These are phyloP conservation scores for Brassica incana DNA, from an alignment of 345 rosid species.

Conservation along the genomic window DNA sequence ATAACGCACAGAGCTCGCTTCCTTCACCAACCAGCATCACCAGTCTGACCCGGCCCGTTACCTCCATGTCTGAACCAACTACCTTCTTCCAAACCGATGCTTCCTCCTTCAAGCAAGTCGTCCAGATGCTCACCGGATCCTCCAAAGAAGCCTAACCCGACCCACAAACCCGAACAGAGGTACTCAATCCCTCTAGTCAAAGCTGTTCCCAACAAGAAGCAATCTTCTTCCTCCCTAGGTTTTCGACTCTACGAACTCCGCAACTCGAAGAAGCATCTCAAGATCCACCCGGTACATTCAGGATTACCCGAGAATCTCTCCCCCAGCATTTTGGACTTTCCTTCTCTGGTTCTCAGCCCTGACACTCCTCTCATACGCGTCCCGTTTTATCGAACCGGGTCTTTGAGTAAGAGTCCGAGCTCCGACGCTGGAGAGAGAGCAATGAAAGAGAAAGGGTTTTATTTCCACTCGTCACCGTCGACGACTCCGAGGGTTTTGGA, in stretches of 20 bases:
- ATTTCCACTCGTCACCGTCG: constrained; percentile 70
- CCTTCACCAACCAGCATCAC: constrained; percentile 37
- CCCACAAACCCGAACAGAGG: constrained; percentile 31
- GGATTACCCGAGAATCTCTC: constrained; percentile 68
- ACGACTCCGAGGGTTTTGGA: constrained; percentile 61
- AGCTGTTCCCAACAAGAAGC: constrained; percentile 54
- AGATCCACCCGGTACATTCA: constrained; percentile 65
- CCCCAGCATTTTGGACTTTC: constrained; percentile 74
- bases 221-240: constrained; percentile 17
- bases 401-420: constrained; percentile 16
- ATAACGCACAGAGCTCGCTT: constrained; percentile 28
- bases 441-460: constrained; percentile 74
- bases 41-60: constrained; percentile 42
- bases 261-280: constrained; percentile 67
- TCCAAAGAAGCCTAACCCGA: constrained; percentile 13
- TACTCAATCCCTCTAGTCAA: constrained; percentile 73
- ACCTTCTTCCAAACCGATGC: constrained; percentile 79
- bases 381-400: constrained; percentile 61
- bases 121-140: constrained; percentile 84
- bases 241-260: constrained; percentile 76
- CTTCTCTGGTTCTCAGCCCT: constrained; percentile 72
- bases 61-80: constrained; percentile 54
- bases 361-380: constrained; percentile 70
- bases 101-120: constrained; percentile 82
- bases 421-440: constrained; percentile 62